A percentile compares a stretch with the other conserved stretches of the same genome.
Evolutionary conservation across 2,329 filamentous ascomycete species (phyloP).

Genomic region (Cladophialophora chaetospira): DNA sequence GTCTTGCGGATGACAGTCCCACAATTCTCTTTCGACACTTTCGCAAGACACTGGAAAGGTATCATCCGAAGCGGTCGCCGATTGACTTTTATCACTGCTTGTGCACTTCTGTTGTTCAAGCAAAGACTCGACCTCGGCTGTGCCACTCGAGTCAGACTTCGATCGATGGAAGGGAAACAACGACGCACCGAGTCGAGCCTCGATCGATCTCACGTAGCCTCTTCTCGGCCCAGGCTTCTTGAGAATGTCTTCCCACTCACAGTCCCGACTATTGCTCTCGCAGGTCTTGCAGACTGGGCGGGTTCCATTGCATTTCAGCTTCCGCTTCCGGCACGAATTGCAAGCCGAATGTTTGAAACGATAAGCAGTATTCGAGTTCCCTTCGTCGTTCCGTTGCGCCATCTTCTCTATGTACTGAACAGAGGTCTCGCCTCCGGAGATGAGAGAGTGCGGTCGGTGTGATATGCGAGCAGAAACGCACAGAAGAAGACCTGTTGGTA

Average conservation of each 20-base stretch:
- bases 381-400: background rate
- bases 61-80: background rate
- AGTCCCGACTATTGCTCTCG: background rate
- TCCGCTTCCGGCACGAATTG: slow-evolving; percentile 6
- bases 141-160: background rate
- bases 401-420: too few species aligned
- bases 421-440: background rate
- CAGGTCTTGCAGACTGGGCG: slow-evolving; percentile 8
- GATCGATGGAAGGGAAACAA: background rate
- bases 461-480: background rate
- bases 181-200: slow-evolving; percentile 7
- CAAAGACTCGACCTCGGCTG: slow-evolving; percentile 9
- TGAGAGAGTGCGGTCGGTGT: background rate
- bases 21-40: background rate
- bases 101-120: background rate
- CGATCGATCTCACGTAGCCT: slow-evolving; percentile 13
- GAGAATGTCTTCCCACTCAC: slow-evolving; percentile 13
- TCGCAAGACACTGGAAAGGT: background rate
- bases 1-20: background rate
- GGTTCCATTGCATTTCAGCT: background rate
- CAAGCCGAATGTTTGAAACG: slow-evolving; percentile 9
- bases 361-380: background rate
- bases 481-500: background rate
- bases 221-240: slow-evolving; percentile 6
- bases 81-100: background rate